Base-by-base conservation (phyloP, 2,329 filamentous ascomycete genomes). In the Stagonosporopsis vannaccii region DNA sequence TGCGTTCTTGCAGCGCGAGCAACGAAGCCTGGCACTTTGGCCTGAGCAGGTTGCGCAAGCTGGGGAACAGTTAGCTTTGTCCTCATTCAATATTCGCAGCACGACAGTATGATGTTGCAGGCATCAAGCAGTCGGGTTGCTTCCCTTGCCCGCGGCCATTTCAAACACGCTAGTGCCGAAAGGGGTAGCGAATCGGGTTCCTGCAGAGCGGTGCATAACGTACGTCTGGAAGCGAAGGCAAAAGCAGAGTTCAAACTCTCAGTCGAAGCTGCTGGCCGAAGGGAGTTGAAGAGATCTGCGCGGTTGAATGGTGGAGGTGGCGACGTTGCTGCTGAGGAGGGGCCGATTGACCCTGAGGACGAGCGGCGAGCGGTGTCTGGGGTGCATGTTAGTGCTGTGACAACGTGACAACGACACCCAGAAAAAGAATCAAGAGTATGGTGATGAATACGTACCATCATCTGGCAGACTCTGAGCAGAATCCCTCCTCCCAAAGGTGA, bases 1-100 rank as follows among this genome's bases (percentile, higher is more conserved):
- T 0, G 76, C 73, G 0, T 60, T 60, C n/a, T 72, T 74, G 76
- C 82, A 84, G 60, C 78, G 80, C n/a, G 78, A 76, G 65, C 82
- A 84, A 46, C 69, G 72, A 39, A 66, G 58, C 51, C 62, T 62
- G 4, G 67, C 67, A 20, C 51, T 48, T 30, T 65, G 53, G 58
- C 65, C 56, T 9, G 68, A 59, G 55, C 68, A 69, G 44, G 67
- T 67, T 19, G 68, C 57, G 48, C 65, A 69, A 59, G 63, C 66
- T 73, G 33, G 25, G 30, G 9, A 22, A 6, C 51, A 41, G 47
- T 56, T 46, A 56, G 48, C 32, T n/a, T 6, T 6, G 12, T 12
- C 19, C 43, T 32, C 19, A 33, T 30, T 22, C 22, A 25, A 41
- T 5, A 6, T 36, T 36, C 17, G 30, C 30, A 55, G 35, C 25